Percentiles rank a stretch among this genome's conserved stretches.
These are phyloP conservation scores for Gastrolobium villosum DNA, from an alignment of 306 rosid species.

Conservation along the genomic window DNA sequence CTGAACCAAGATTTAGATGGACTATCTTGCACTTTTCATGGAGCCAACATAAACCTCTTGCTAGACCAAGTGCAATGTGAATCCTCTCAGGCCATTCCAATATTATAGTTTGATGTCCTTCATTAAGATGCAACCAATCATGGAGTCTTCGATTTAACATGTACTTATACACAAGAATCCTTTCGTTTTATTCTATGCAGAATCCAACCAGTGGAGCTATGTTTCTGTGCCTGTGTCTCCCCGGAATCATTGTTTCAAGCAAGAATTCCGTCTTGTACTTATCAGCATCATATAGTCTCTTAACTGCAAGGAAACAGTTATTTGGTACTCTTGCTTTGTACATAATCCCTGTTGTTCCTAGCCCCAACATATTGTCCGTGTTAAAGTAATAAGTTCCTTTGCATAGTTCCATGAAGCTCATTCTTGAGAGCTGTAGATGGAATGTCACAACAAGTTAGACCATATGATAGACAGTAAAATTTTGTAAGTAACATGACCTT, in stretches of 20 bases:
- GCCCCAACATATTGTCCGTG: conserved; percentile 40
- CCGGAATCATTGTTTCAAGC: conserved; percentile 42
- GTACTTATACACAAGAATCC: conserved; percentile 48
- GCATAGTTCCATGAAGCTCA: conserved; percentile 46
- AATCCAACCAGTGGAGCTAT: conserved; percentile 43
- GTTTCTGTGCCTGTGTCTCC: conserved; percentile 46
- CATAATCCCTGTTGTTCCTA: conserved; percentile 55
- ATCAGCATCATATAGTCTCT: conserved; percentile 47
- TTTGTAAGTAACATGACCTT: background rate
- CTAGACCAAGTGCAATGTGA: conserved; percentile 56
- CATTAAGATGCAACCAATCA: conserved; percentile 43
- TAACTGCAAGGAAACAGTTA: conserved; percentile 45
- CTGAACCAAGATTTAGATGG: conserved; percentile 47
- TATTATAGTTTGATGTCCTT: background rate
- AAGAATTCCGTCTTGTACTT: conserved; percentile 43
- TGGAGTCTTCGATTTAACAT: conserved; percentile 51
- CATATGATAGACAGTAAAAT: no score
- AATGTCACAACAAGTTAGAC: background rate
- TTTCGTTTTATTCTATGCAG: conserved; percentile 43
- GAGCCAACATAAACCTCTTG: conserved; percentile 56
- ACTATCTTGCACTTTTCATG: conserved; percentile 42
- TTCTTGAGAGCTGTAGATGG: conserved; percentile 39
- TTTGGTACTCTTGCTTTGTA: conserved; percentile 48
- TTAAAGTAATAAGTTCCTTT: conserved; percentile 51
- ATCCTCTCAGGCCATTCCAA: conserved; percentile 44